Conservation (phyloP, 805 yeast genomes). For the Tetrapisispora phaffii region DNA sequence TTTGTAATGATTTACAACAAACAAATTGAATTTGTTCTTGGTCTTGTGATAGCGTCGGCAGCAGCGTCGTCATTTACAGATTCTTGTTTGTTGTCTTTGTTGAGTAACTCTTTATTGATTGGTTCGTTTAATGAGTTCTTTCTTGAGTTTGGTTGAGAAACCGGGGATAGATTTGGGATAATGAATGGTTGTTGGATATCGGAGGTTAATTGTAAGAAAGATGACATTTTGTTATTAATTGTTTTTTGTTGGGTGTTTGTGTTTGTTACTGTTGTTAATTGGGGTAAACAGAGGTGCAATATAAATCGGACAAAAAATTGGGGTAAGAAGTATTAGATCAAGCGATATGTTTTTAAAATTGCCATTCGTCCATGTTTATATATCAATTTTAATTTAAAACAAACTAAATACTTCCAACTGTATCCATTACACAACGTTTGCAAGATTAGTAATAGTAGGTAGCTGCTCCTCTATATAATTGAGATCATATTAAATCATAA, state of each 20-base stretch:
- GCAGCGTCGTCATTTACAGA: not conserved
- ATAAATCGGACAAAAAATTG: too few relatives aligned
- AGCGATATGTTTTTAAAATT: not conserved
- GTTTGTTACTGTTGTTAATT: not conserved
- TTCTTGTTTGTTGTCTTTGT: not conserved
- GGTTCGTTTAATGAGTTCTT: slow-evolving; percentile 17
- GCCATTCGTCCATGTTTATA: slow-evolving; percentile 1
- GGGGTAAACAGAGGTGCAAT: not conserved
- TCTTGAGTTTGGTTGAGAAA: slow-evolving; percentile 30
- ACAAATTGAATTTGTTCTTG: slow-evolving; percentile 4
- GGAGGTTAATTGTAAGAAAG: slow-evolving; percentile 43
- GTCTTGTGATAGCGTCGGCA: not conserved
- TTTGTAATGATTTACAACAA: not conserved
- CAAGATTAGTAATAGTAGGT: not conserved
- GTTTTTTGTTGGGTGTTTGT: slow-evolving; percentile 5
- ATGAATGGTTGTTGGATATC: slow-evolving; percentile 54
- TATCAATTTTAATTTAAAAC: not conserved
- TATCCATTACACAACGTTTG: too few relatives aligned
- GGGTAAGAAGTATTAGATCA: too few relatives aligned
- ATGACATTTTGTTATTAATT: slow-evolving; percentile 20
- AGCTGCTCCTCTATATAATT: too few relatives aligned
- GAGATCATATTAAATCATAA: too few relatives aligned
- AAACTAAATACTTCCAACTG: too few relatives aligned
- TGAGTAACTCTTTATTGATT: not conserved
- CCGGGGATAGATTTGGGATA: slow-evolving; percentile 55